phyloP scores from a whole-genome alignment of 176 grass and related monocot species.

The Oryza meyeriana region DNA sequence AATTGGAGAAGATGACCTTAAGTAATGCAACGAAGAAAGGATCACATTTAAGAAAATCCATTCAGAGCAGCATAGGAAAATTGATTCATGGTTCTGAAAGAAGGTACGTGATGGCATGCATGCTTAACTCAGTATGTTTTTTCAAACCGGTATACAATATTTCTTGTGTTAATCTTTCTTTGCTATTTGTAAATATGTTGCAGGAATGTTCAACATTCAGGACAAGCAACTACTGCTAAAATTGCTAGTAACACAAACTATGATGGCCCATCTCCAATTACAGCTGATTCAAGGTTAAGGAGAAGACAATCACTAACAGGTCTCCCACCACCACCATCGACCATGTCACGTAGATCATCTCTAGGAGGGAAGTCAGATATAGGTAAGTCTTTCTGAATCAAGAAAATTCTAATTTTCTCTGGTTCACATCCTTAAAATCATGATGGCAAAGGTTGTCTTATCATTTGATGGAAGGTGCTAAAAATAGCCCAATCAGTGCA shows the following conservation, averaged over 20 bases:
- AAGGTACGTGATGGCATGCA: slow-evolving; percentile 44
- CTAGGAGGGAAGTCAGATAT: slow-evolving; percentile 68
- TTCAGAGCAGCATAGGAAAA: slow-evolving; percentile 77
- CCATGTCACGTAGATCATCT: slow-evolving; percentile 73
- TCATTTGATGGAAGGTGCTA: slow-evolving; percentile 45
- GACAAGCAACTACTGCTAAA: slow-evolving; percentile 50
- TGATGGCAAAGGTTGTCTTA: slow-evolving; percentile 15
- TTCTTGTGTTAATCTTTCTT: slow-evolving; percentile 5
- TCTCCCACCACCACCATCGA: slow-evolving; percentile 33
- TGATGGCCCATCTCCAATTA: slow-evolving; percentile 36
- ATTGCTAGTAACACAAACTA: slow-evolving; percentile 9
- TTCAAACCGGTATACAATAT: slow-evolving; percentile 13
- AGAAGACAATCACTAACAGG: slow-evolving; percentile 73
- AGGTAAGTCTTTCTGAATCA: slow-evolving; percentile 46
- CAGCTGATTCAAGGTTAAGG: slow-evolving; percentile 41
- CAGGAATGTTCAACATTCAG: slow-evolving; percentile 49
- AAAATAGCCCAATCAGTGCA: slow-evolving; percentile 45
- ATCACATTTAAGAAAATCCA: slow-evolving; percentile 80
- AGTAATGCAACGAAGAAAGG: slow-evolving; percentile 57
- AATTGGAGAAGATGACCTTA: slow-evolving; percentile 38
- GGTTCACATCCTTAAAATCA: slow-evolving; percentile 22
- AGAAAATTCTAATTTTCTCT: slow-evolving; percentile 13
- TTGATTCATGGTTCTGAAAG: slow-evolving; percentile 73
- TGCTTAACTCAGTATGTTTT: background rate
- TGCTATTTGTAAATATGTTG: slow-evolving; percentile 30